These are phyloP conservation scores for Globisporangium camurandrum DNA, from an alignment of 352 stramenopile genomes.

Conservation along the genomic window DNA sequence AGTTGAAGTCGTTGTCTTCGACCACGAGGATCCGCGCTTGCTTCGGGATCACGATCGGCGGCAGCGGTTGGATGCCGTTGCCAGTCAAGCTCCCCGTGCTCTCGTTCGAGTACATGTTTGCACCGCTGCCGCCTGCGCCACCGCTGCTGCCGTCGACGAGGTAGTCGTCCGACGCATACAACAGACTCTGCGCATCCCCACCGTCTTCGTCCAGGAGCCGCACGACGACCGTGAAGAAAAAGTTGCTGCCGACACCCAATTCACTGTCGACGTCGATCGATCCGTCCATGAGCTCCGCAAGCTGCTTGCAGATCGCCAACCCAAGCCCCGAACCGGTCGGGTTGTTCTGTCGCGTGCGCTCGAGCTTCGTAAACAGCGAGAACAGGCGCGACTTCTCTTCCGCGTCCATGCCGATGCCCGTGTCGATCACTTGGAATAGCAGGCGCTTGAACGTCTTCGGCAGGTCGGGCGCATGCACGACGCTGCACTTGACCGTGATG, in stretches of 20 bases:
- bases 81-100: constrained; percentile 24
- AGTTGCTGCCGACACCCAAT: constrained; percentile 69
- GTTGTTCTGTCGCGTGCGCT: constrained; percentile 78
- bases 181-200: constrained; percentile 29
- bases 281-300: constrained; percentile 85
- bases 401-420: constrained; percentile 70
- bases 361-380: constrained; percentile 76
- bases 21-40: constrained; percentile 62
- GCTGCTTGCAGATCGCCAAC: constrained; percentile 83
- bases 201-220: constrained; percentile 42
- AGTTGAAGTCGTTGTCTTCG: constrained; percentile 79
- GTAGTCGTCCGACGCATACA: constrained; percentile 48
- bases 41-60: constrained; percentile 31
- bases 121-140: constrained; percentile 11
- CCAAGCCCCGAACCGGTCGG: constrained; percentile 81
- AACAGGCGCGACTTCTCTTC: constrained; percentile 79
- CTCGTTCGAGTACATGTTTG: constrained; percentile 38
- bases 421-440: constrained; percentile 83
- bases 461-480: constrained; percentile 57
- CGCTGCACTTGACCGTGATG: constrained; percentile 71
- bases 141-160: constrained; percentile 17
- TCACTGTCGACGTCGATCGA: constrained; percentile 81
- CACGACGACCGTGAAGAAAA: constrained; percentile 81
- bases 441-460: constrained; percentile 61
- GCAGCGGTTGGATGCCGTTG: constrained; percentile 12